Conservation (phyloP, 1,284 basidiomycete genomes). For the Boletus calvinii region DNA sequence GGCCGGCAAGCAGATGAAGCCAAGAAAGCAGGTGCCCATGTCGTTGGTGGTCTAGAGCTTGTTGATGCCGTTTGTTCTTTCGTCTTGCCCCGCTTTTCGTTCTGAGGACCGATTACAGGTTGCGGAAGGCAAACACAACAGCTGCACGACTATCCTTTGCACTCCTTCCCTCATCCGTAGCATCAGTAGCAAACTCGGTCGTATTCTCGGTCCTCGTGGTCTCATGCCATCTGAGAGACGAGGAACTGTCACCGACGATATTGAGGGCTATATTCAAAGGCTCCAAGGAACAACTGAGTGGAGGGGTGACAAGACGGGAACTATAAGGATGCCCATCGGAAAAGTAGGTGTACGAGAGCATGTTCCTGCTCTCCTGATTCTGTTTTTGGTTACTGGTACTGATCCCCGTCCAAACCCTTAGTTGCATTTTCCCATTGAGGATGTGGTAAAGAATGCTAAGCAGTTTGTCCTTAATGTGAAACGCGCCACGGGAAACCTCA, state of each 20-base stretch:
- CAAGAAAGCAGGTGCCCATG: slow-evolving; percentile 77
- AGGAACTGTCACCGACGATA: slow-evolving; percentile 90
- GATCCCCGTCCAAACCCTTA: slow-evolving; percentile 30
- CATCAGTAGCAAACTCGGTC: slow-evolving; percentile 81
- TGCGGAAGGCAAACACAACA: slow-evolving; percentile 62
- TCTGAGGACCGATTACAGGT: slow-evolving; percentile 45
- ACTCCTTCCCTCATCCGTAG: slow-evolving; percentile 78
- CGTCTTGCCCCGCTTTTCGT: slow-evolving; percentile 4
- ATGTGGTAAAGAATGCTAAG: slow-evolving; percentile 78
- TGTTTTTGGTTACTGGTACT: slow-evolving; percentile 2
- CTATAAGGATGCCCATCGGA: slow-evolving; percentile 78
- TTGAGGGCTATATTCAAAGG: slow-evolving; percentile 77
- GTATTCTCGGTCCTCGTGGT: slow-evolving; percentile 90
- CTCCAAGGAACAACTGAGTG: slow-evolving; percentile 87
- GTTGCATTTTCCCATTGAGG: slow-evolving; percentile 73
- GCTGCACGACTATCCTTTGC: slow-evolving; percentile 78
- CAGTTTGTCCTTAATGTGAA: slow-evolving; percentile 81
- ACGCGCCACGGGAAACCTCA: slow-evolving; percentile 67
- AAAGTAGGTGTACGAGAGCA: slow-evolving; percentile 43
- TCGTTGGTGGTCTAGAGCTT: slow-evolving; percentile 84
- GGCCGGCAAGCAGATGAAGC: slow-evolving; percentile 76
- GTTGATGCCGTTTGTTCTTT: slow-evolving; percentile 65
- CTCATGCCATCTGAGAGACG: slow-evolving; percentile 94
- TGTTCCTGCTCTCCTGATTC: neutral
- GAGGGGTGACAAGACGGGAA: slow-evolving; percentile 88